phyloP scores from a whole-genome alignment of 73 alveolate species.

The Paramecium pentaurelia region DNA sequence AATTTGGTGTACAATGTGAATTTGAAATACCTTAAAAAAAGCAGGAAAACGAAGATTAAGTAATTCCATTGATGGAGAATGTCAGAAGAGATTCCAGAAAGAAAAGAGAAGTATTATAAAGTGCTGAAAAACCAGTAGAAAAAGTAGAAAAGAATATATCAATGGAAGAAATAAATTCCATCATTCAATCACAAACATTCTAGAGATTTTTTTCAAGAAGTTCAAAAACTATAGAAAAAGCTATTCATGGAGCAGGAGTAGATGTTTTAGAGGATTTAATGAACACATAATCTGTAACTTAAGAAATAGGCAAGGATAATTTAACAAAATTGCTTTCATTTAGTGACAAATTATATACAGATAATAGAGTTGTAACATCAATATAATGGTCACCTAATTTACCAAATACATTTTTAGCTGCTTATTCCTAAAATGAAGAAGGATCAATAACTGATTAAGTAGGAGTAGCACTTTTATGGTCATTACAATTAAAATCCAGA shows the following conservation, averaged over 20 bases:
- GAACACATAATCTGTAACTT: background rate
- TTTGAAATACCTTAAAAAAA: background rate
- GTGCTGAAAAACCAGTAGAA: slow-evolving; percentile 23
- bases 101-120: background rate
- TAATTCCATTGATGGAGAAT: background rate
- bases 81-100: slow-evolving; percentile 28
- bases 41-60: background rate
- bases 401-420: slow-evolving; percentile 65
- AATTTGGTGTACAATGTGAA: slow-evolving; percentile 42
- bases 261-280: slow-evolving; percentile 18
- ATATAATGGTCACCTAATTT: slow-evolving; percentile 30
- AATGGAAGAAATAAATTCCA: slow-evolving; percentile 36
- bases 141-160: slow-evolving; percentile 24
- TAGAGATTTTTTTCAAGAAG: background rate
- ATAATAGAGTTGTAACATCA: slow-evolving; percentile 43
- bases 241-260: background rate
- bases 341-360: background rate
- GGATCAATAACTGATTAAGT: slow-evolving; percentile 79
- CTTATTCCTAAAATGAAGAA: slow-evolving; percentile 84
- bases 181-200: background rate
- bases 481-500: slow-evolving; percentile 76
- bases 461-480: slow-evolving; percentile 88
- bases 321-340: background rate
- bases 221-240: slow-evolving; percentile 17
- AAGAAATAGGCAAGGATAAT: background rate